Base-by-base conservation (phyloP, 768 basidiomycete genomes). In the Boletus eberwhitei region DNA sequence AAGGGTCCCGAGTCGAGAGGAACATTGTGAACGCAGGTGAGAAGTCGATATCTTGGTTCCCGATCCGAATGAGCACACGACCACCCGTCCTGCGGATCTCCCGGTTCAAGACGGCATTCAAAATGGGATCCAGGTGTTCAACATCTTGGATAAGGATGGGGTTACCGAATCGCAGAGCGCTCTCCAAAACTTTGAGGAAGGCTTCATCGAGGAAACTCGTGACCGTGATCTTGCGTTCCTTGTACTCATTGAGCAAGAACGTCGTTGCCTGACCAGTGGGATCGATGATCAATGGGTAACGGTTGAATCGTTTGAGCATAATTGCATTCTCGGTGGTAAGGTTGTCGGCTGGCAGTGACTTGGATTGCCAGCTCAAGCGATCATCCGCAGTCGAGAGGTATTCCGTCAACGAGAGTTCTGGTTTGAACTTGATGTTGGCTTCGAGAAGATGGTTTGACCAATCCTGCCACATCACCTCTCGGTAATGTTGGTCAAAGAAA, bases 11-110 rank as follows among this genome's bases (percentile, higher is more conserved):
- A 12, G 97, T 99, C 2, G 96, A 92, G 41, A 99, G 79, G 84
- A 99, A 99, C 93, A 99, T 95, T 6, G 93, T 97, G 79, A 99
- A 99, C n/a, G 97, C 87, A 7, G 97, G 97, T 0, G 97, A 99
- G 71, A 98, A 98, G 70, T 99, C 97, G 70, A 99, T 98, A 62
- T 99, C 97, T 75, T 99, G 97, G 67, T 81, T 98, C 5, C 97
- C 96, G 21, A 98, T 78, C 36, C 97, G 91, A 58, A 99, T 97
- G 38, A 98, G 83, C 14, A 98, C 94, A 71, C 97, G 93, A 40
- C 97, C 97, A 40, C 97, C 97, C 2, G 97, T 97, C 26, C 95
- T 83, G 36, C 94, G 82, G 48, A 98, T 92, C 73, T 99, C 97
- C 64, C 86, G 92, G 79, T 99, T 99, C 59, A 99, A 79, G 29